Conservation (phyloP, 202 grass and related monocot species). For the Schoenoplectus tabernaemontani region DNA sequence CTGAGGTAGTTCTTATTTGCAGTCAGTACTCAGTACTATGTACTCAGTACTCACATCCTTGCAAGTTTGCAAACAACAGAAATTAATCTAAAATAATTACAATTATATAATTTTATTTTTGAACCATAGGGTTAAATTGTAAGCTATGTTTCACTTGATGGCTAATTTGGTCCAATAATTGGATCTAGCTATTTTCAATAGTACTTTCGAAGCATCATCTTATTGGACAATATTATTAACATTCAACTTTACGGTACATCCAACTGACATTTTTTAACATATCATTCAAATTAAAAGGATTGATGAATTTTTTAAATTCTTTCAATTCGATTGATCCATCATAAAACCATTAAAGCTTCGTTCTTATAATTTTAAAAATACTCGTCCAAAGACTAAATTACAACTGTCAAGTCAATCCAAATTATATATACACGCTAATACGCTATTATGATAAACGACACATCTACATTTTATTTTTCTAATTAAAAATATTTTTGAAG, state of each 20-base stretch:
- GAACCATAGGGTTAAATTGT: not conserved
- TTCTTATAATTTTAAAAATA: too few species aligned
- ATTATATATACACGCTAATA: not conserved
- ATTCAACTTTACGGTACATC: too few species aligned
- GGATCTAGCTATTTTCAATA: not conserved
- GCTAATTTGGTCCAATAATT: not conserved
- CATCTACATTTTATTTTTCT: not conserved
- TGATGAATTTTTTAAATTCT: too few species aligned
- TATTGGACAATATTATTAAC: too few species aligned
- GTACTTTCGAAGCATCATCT: not conserved
- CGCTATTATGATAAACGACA: not conserved
- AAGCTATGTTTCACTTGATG: too few species aligned
- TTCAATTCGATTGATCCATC: too few species aligned
- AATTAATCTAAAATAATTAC: not conserved
- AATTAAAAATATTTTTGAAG: not conserved
- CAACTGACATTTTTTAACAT: too few species aligned
- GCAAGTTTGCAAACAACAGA: not conserved
- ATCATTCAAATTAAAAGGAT: too few species aligned
- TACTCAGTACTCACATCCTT: not conserved
- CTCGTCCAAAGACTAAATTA: too few species aligned
- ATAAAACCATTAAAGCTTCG: too few species aligned
- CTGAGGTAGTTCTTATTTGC: not conserved
- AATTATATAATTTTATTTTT: not conserved
- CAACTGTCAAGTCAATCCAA: too few species aligned
- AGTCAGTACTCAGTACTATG: not conserved